These are phyloP conservation scores for Prinsepia uniflora DNA, from an alignment of 306 rosid species.

Conservation along the genomic window DNA sequence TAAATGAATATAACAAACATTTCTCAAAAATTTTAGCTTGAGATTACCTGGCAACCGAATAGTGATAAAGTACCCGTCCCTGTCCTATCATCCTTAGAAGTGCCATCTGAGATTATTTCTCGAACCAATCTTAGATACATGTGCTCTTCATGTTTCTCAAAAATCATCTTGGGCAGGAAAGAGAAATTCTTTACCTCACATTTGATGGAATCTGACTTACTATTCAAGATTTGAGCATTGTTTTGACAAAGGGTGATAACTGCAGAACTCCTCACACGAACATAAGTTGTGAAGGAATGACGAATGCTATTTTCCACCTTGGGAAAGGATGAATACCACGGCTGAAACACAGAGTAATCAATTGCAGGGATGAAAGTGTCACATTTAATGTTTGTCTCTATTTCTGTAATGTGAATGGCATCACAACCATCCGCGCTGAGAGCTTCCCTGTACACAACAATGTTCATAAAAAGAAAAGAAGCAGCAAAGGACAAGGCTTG, in stretches of 20 bases:
- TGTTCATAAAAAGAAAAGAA: constrained; percentile 17
- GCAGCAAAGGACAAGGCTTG: constrained; percentile 5
- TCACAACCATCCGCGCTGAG: constrained; percentile 87
- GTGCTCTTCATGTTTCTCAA: constrained; percentile 84
- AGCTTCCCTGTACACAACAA: constrained; percentile 65
- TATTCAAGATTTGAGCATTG: constrained; percentile 34
- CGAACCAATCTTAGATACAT: constrained; percentile 68
- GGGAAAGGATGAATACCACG: constrained; percentile 92
- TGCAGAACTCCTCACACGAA: constrained; percentile 67
- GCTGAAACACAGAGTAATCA: constrained; percentile 71
- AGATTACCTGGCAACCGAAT: constrained; percentile 88
- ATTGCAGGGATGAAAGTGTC: constrained; percentile 72
- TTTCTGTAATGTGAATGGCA: constrained; percentile 83
- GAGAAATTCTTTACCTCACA: constrained; percentile 68
- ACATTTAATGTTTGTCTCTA: constrained; percentile 68
- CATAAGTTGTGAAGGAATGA: constrained; percentile 66
- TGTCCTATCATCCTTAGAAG: constrained; percentile 80
- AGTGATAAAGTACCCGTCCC: constrained; percentile 94
- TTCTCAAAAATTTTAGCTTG: constrained; percentile 15
- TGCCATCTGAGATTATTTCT: constrained; percentile 79
- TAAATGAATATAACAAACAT: constrained; percentile 12
- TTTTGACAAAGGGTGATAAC: constrained; percentile 33
- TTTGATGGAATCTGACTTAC: constrained; percentile 34
- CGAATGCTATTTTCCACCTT: constrained; percentile 64
- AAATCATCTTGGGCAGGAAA: constrained; percentile 80